phyloP scores from a whole-genome alignment of 805 yeast genomes.

The Teunomyces gatunensis region DNA sequence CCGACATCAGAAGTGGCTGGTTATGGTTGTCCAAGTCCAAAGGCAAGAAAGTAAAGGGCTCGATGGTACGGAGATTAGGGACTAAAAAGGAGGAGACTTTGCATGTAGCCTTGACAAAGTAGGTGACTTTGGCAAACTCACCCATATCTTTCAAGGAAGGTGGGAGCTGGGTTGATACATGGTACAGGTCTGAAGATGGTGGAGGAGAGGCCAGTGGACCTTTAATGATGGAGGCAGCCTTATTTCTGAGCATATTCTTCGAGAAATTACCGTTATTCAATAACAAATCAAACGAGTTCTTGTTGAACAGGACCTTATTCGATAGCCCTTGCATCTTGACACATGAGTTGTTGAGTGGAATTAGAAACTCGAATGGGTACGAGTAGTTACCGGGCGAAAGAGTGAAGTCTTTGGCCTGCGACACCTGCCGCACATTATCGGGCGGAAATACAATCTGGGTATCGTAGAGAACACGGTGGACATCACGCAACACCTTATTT shows the following conservation, averaged over 20 bases:
- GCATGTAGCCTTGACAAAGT: conserved; percentile 62
- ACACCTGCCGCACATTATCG: conserved; percentile 42
- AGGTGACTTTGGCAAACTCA: conserved; percentile 41
- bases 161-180: conserved; percentile 28
- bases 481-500: conserved; percentile 26
- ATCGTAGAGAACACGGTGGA: conserved; percentile 49
- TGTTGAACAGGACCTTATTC: conserved; percentile 31
- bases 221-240: neutral
- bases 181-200: conserved; percentile 15
- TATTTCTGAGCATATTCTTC: neutral
- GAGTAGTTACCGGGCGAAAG: conserved; percentile 50
- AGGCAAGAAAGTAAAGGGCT: conserved; percentile 57
- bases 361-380: conserved; percentile 47
- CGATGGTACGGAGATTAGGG: conserved; percentile 43
- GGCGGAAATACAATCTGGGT: conserved; percentile 53
- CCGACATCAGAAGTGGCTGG: conserved; percentile 10
- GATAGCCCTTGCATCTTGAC: conserved; percentile 31
- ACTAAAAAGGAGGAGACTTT: conserved; percentile 49
- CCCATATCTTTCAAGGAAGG: conserved; percentile 33
- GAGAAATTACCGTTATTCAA: conserved; percentile 34
- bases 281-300: conserved; percentile 22
- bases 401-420: conserved; percentile 43
- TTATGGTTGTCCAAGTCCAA: conserved; percentile 35
- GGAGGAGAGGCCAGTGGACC: neutral
- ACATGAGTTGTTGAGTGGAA: conserved; percentile 45